Evolutionary conservation across 805 yeast genomes (phyloP).

Genomic region (Candida khao-thaluensis): DNA sequence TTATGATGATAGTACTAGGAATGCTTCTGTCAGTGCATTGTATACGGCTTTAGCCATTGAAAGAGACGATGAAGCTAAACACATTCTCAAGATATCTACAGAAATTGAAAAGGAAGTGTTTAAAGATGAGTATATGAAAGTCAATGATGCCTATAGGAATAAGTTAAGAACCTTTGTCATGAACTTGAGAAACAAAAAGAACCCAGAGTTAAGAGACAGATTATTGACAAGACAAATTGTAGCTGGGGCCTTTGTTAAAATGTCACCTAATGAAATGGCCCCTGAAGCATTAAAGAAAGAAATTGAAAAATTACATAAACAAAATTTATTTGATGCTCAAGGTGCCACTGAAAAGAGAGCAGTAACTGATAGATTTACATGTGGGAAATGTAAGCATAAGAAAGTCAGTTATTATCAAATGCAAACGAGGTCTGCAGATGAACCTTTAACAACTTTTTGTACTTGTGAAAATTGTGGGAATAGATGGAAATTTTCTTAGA

Average conservation of each 20-base stretch:
- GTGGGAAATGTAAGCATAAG: constrained; percentile 97
- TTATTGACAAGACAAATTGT: constrained; percentile 65
- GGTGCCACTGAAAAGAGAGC: constrained; percentile 97
- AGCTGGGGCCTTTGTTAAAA: constrained; percentile 64
- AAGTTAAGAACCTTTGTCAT: constrained; percentile 83
- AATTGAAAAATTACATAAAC: constrained; percentile 78
- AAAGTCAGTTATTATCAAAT: constrained; percentile 95
- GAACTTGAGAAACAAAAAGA: constrained; percentile 84
- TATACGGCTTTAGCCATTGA: constrained; percentile 90
- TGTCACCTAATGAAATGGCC: constrained; percentile 95
- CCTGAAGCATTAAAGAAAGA: constrained; percentile 87
- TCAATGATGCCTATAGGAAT: constrained; percentile 66
- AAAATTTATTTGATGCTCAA: constrained; percentile 93
- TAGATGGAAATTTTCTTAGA: constrained; percentile 93
- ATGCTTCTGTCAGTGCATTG: constrained; percentile 76
- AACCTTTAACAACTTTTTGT: constrained; percentile 96
- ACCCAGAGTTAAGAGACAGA: constrained; percentile 76
- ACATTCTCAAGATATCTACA: constrained; percentile 61
- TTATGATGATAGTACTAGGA: constrained; percentile 77
- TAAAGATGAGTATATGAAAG: constrained; percentile 54
- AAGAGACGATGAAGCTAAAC: constrained; percentile 55
- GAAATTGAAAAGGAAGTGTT: constrained; percentile 74
- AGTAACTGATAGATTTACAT: constrained; percentile 91
- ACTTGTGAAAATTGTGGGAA: constrained; percentile 97
- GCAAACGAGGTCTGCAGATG: constrained; percentile 99